phyloP scores from a whole-genome alignment of 768 basidiomycete species.

The Termitomyces sp. region DNA sequence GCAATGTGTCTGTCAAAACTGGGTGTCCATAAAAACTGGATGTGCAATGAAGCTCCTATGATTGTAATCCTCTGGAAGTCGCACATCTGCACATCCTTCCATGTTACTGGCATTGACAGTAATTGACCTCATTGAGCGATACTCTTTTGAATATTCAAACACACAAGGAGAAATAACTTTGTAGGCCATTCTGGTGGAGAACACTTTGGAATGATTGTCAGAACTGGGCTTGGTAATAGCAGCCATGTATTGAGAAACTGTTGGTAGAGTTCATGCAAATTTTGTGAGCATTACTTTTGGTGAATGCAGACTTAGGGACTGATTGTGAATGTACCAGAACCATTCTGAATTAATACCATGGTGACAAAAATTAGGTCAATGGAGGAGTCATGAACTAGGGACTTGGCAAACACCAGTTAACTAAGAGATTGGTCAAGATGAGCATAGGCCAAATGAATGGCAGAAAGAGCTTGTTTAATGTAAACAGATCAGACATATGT shows the following conservation, averaged over 20 bases:
- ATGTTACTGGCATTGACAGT: constrained; percentile 41
- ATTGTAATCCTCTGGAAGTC: constrained; percentile 29
- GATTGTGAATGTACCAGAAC: constrained; percentile 41
- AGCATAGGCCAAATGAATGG: constrained; percentile 30
- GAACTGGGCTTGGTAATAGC: constrained; percentile 24
- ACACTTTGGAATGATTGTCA: constrained; percentile 33
- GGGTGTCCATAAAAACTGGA: constrained; percentile 59
- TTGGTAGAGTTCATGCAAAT: constrained; percentile 31
- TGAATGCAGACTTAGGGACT: constrained; percentile 36
- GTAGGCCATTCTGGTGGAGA: constrained; percentile 53
- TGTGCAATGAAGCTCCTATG: constrained; percentile 35
- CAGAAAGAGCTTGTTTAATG: constrained; percentile 48
- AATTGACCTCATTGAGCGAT: constrained; percentile 53
- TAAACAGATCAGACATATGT: constrained; percentile 91
- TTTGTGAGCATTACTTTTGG: constrained; percentile 25
- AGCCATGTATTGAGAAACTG: constrained; percentile 27
- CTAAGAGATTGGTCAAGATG: constrained; percentile 24
- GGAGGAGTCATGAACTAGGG: constrained; percentile 42
- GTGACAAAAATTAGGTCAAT: constrained; percentile 29
- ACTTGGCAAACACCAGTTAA: constrained; percentile 51
- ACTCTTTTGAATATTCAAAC: constrained; percentile 55
- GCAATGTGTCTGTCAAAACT: too few species aligned
- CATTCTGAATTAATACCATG: constrained; percentile 28
- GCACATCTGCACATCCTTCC: constrained; percentile 48
- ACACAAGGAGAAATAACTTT: constrained; percentile 65